Percentiles rank a stretch among this genome's conserved stretches.
These are phyloP conservation scores for Pelargonium fulgidum DNA, from an alignment of 441 rosid species.

Conservation along the genomic window DNA sequence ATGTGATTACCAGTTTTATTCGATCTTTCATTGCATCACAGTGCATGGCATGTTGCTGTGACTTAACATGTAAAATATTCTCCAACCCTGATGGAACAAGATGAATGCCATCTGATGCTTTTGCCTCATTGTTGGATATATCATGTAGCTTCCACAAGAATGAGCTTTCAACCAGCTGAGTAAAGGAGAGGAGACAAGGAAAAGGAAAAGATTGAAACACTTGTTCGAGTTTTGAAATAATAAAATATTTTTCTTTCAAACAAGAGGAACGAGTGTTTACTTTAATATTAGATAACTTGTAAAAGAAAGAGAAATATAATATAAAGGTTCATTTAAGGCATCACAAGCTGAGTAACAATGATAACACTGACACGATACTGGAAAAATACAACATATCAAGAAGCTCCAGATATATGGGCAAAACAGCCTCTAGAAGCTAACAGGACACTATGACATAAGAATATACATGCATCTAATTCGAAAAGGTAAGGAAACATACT, in stretches of 20 bases:
- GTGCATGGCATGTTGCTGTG: slow-evolving; percentile 74
- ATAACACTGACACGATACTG: not conserved
- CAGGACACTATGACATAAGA: not conserved
- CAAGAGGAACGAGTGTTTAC: slow-evolving; percentile 1
- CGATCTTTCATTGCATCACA: slow-evolving; percentile 65
- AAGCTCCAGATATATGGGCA: not conserved
- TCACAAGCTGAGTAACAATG: not conserved
- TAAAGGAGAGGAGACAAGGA: slow-evolving; percentile 14
- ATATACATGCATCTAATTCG: not conserved
- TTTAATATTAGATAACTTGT: slow-evolving; percentile 4
- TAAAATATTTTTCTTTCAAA: slow-evolving; percentile 14
- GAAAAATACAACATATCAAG: not conserved
- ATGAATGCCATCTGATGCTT: slow-evolving; percentile 44
- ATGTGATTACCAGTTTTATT: slow-evolving; percentile 58
- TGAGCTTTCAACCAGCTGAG: slow-evolving; percentile 70
- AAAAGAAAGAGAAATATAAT: not conserved
- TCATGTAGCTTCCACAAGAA: slow-evolving; percentile 67
- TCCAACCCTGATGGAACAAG: slow-evolving; percentile 62
- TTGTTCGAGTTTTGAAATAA: slow-evolving; percentile 13
- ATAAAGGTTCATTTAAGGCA: slow-evolving; percentile 1
- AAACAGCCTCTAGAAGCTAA: not conserved
- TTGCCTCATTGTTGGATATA: slow-evolving; percentile 50
- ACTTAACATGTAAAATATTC: slow-evolving; percentile 40
- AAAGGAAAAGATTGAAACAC: slow-evolving; percentile 17
- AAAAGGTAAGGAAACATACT: not conserved